Percentiles rank a stretch among this genome's conserved stretches.
phyloP scores from a whole-genome alignment of 2,329 filamentous ascomycete species.

The Aureobasidium sp. region DNA sequence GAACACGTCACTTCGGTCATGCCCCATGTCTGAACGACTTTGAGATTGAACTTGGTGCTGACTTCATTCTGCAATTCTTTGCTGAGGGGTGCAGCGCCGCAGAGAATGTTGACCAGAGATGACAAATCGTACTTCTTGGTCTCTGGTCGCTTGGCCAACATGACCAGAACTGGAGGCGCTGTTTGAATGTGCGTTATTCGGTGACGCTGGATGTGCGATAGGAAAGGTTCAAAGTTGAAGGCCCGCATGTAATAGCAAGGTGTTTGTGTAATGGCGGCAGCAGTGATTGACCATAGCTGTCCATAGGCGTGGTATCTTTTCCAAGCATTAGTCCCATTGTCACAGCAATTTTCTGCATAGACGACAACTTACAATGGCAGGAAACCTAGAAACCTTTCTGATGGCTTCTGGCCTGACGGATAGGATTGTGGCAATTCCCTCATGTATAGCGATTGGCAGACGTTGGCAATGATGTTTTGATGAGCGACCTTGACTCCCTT shows the following conservation, averaged over 20 bases:
- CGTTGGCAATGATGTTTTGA: constrained; percentile 37
- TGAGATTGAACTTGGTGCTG: constrained; percentile 28
- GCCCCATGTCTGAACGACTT: constrained; percentile 35
- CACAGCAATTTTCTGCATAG: constrained; percentile 20
- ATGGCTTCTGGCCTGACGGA: constrained; percentile 16
- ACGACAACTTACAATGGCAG: constrained; percentile 23
- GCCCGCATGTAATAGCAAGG: constrained; percentile 34
- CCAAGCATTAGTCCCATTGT: background rate
- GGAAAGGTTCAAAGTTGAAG: constrained; percentile 32
- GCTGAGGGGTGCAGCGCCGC: constrained; percentile 36
- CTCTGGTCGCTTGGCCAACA: constrained; percentile 38
- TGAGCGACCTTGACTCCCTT: constrained; percentile 41
- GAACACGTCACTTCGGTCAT: constrained; percentile 30
- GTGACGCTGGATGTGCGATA: constrained; percentile 31
- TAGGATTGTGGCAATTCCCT: constrained; percentile 30
- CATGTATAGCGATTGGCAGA: constrained; percentile 34
- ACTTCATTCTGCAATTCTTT: constrained; percentile 34
- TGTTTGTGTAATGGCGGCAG: constrained; percentile 28
- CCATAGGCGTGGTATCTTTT: constrained; percentile 28
- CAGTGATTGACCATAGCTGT: constrained; percentile 35
- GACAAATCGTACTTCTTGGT: constrained; percentile 35
- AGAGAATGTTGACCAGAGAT: constrained; percentile 34
- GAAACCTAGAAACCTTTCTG: constrained; percentile 31
- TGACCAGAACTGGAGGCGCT: constrained; percentile 38
- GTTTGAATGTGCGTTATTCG: constrained; percentile 34